Evolutionary conservation across 352 stramenopile species (phyloP).

Genomic region (Pythium phragmitis): DNA sequence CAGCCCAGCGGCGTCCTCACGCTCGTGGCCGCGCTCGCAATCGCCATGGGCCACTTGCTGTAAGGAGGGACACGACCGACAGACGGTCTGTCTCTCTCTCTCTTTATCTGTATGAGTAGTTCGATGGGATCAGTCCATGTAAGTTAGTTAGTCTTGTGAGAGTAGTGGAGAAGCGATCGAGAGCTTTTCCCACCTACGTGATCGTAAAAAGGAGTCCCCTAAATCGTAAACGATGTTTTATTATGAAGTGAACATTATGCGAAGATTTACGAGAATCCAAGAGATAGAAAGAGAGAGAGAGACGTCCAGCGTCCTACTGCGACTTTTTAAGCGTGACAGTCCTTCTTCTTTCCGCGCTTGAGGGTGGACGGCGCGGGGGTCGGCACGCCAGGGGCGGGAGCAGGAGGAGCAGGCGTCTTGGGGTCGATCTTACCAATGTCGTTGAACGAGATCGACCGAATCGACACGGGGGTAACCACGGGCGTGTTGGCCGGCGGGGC

Average conservation of each 20-base stretch:
- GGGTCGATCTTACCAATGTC: slow-evolving; percentile 8
- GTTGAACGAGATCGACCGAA: slow-evolving; percentile 17
- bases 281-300: no score
- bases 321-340: slow-evolving; percentile 15
- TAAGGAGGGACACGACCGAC: not conserved
- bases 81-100: not conserved
- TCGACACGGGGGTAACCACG: no score
- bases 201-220: not conserved
- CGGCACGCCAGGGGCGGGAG: not conserved
- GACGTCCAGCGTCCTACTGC: no score
- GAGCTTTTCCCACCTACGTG: not conserved
- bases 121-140: no score
- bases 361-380: slow-evolving; percentile 1
- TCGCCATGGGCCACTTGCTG: slow-evolving; percentile 8
- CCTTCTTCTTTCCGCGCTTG: slow-evolving; percentile 17
- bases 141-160: no score
- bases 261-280: no score
- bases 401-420: not conserved
- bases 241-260: not conserved
- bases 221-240: not conserved
- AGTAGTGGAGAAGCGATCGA: slow-evolving; percentile 6
- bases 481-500: no score
- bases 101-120: slow-evolving; percentile 7
- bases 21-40: slow-evolving; percentile 2
- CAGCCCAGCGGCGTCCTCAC: slow-evolving; percentile 11